Base-by-base conservation (phyloP, 176 grass and related monocot species). In the Triticum turgidum region DNA sequence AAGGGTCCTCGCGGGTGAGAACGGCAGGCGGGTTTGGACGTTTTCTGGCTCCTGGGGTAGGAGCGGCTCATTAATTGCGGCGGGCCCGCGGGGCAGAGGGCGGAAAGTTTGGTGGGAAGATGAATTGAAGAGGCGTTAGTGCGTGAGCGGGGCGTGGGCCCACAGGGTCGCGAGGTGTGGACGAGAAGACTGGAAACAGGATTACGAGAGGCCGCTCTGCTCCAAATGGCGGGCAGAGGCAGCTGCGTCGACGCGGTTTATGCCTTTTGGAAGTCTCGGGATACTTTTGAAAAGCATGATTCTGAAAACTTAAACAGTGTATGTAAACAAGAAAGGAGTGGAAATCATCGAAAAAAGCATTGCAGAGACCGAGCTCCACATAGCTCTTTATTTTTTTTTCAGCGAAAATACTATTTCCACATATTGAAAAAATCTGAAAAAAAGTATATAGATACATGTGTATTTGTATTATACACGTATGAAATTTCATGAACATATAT, bases 61-160 rank as follows among this genome's bases (percentile, higher is more conserved):
- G 14, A 14, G 39, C 38, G 8, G 61, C 62, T 13, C 54, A 88
- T 84, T 73, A 39, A 79, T 32, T 13, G 30, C 5, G 15, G 0
- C 1, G 58, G 82, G n/a, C 39, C 87, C 81, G 11, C 32, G 4
- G 0, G 32, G 7, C 38, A 83, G 73, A 3, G 63, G 61, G 21
- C 10, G 61, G 67, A 20, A 51, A 18, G 78, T 75, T 87, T 87
- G 41, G 58, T 75, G 78, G 13, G 5, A 9, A 83, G 73, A 24
- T 17, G 21, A 15, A 18, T 27, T 37, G 17, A 59, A 83, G 47
- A 41, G 81, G 61, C 2, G 10, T 47, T 61, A 32, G 78, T 11
- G 3, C 9, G 45, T 71, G 80, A 38, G 45, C 33, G 20, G 49
- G 80, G 32, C 9, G 79, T 37, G 29, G 52, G 76, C 17, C 45